Evolutionary conservation across 148 eudicot species (phyloP), one percentile per base, ranked within the genome.

Genomic region (Rhododendron henanense): DNA sequence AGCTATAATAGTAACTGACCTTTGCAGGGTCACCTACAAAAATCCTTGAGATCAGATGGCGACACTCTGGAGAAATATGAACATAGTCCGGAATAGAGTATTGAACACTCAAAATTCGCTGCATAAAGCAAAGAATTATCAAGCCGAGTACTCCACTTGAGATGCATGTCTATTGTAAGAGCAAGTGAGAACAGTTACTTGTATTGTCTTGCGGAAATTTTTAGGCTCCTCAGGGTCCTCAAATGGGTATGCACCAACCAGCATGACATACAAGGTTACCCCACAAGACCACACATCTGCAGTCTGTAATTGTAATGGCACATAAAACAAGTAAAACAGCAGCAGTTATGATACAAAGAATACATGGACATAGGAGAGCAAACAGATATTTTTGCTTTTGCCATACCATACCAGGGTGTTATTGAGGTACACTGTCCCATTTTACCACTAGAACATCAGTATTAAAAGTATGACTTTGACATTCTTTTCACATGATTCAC

Each of bases 211-310:
- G 84, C 98, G 91, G 89, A 91, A 93, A 85, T 95, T 98, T 86
- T 91, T 97, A 53, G 98, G 96, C 81, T 95, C 96, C 65, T 88
- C 90, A 63, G 99, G 98, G 86, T 97, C 98, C 89, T 97, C 98
- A 87, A 97, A 97, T 5, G 99, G 99, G 90, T 95, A 97, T 45
- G 88, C 89, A 61, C 99, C 98, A 85, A 94, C 88, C 90, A 97
- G 92, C 99, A 97, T 97, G 47, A 97, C 99, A 85, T 94, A 97
- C 84, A 97, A 89, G 41, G 98, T 97, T 81, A 97, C 99, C 8
- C 99, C 98, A 83, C 99, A 97, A 0, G 99, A 97, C 99, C 99
- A 97, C 81, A 97, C 99, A 92, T 97, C 99, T 81, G 99, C 99
- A 78, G 93, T 95, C 99, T 97, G 92, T 84, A 91, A 80, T 41